Base-by-base conservation (phyloP, 441 rosid species). In the Pelargonium australe region DNA sequence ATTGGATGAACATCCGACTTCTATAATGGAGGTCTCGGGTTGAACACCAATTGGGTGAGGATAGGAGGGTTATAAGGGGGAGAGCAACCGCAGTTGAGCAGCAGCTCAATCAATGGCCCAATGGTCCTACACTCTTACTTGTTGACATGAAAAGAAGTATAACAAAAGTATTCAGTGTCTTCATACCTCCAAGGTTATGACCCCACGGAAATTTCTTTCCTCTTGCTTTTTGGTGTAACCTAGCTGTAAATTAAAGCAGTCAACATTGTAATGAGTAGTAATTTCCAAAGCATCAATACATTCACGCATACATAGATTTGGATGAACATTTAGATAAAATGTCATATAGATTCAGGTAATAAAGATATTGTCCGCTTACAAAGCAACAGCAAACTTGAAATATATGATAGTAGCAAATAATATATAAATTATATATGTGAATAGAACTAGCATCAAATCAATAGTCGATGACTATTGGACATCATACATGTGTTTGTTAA, bases 181-280 rank as follows among this genome's bases (percentile, higher is more conserved):
- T 60, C 70, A 57, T 84, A 95, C 99, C 96, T 92, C 98, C 86
- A 95, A 87, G 40, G 89, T 81, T 70, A 95, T 80, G 71, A 91
- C 95, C 75, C 99, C 99, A 4, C 96, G 94, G 73, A 95, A 95
- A 75, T 85, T 89, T 75, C 87, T 84, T 77, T 95, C 99, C 82
- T 96, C 98, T 85, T 87, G 92, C 81, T 89, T 96, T 82, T 88
- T 93, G 62, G 98, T 91, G 78, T 93, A 93, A 68, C 99, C 97
- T 69, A 96, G 93, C 99, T 96, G 86, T 77, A 81, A 19, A 60
- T 20, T 60, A 60, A 16, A 76, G 77, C 12, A 61, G 44, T 70
- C 3, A 60, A 55, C 28, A 68, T 53, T 40, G 67, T 55, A 31
- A 1, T 57, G 45, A 14, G 17, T 16, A 5, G 17, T 2, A 57